Conservation (phyloP, 2,329 filamentous ascomycete genomes). For the Colletotrichum filicis region DNA sequence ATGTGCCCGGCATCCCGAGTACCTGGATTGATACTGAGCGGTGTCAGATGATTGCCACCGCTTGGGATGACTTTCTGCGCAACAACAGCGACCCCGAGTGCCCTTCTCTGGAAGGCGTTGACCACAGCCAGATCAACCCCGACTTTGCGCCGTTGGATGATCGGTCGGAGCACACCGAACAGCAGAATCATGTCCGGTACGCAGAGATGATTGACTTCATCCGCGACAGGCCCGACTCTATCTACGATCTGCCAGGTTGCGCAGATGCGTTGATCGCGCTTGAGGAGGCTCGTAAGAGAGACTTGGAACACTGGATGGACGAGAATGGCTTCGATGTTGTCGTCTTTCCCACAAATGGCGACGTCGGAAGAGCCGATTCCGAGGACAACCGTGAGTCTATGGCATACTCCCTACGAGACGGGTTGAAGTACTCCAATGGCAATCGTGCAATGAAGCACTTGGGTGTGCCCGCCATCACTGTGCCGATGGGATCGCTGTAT, state of each 20-base stretch:
- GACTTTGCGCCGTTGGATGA: constrained; percentile 26
- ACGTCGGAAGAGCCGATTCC: constrained; percentile 18
- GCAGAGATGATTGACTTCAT: constrained; percentile 24
- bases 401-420: constrained; percentile 49
- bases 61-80: constrained; percentile 62
- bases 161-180: constrained; percentile 10
- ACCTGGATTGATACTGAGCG: constrained; percentile 53
- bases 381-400: constrained; percentile 15
- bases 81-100: constrained; percentile 52
- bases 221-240: background rate
- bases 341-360: constrained; percentile 25
- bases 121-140: constrained; percentile 46
- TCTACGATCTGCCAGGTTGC: constrained; percentile 10
- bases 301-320: constrained; percentile 29
- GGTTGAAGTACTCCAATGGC: constrained; percentile 64
- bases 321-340: constrained; percentile 20
- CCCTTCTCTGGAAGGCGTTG: constrained; percentile 44
- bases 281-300: constrained; percentile 18
- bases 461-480: constrained; percentile 63
- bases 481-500: constrained; percentile 62
- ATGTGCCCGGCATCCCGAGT: constrained; percentile 13
- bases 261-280: constrained; percentile 19
- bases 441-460: constrained; percentile 64
- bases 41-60: constrained; percentile 54
- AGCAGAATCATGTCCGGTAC: constrained; percentile 31